Conservation (phyloP, 306 rosid genomes). For the Cicer arietinum region DNA sequence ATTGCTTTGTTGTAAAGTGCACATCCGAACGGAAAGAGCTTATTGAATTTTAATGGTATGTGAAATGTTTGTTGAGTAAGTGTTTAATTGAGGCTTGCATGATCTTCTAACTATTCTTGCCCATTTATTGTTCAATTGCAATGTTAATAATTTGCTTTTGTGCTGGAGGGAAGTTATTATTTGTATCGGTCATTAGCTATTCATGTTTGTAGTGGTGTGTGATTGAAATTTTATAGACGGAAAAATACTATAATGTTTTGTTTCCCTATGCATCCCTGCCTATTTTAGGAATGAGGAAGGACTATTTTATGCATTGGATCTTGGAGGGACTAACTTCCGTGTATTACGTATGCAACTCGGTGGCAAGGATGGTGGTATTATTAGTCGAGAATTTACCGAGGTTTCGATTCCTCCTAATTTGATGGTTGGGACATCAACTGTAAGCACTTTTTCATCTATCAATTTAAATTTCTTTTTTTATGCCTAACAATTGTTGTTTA, state of each 20-base stretch:
- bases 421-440: constrained; percentile 82
- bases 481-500: neutral
- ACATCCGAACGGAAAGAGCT: too few species aligned
- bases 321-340: constrained; percentile 98
- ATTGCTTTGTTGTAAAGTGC: neutral
- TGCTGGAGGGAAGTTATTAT: neutral
- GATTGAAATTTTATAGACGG: neutral
- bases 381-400: constrained; percentile 71
- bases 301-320: constrained; percentile 90
- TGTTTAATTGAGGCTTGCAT: constrained; percentile 12
- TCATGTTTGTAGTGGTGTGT: constrained; percentile 12
- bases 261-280: constrained; percentile 20
- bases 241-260: neutral
- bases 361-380: constrained; percentile 69
- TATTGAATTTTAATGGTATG: neutral
- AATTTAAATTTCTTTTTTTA: constrained; percentile 8
- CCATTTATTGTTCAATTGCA: constrained; percentile 37
- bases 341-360: constrained; percentile 89
- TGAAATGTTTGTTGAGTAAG: neutral
- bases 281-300: constrained; percentile 79
- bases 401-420: constrained; percentile 81
- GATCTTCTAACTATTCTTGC: constrained; percentile 21
- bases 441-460: constrained; percentile 50
- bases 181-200: neutral
- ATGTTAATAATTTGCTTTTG: constrained; percentile 13